These are phyloP conservation scores for Exophiala lecanii-corni DNA, from an alignment of 2,329 filamentous ascomycete species.

Conservation along the genomic window DNA sequence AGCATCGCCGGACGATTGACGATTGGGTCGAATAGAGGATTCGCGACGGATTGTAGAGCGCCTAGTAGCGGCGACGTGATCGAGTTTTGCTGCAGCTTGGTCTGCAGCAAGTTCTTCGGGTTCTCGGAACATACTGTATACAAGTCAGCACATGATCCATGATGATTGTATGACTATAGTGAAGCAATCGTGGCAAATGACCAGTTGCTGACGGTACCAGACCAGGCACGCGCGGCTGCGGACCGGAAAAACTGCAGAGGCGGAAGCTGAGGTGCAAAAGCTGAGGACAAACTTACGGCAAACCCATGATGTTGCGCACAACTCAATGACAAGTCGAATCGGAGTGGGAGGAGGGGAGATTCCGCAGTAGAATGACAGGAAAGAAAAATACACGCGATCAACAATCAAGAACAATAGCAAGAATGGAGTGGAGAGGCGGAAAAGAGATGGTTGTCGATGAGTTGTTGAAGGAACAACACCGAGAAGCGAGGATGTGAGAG, in stretches of 20 bases:
- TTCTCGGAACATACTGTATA: conserved; percentile 50
- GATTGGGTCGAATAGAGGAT: conserved; percentile 30
- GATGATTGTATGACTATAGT: conserved; percentile 8
- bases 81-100: conserved; percentile 44
- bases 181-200: conserved; percentile 10
- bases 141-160: conserved; percentile 11
- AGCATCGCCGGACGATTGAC: conserved; percentile 10
- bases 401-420: conserved; percentile 2
- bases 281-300: conserved; percentile 39
- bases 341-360: conserved; percentile 11
- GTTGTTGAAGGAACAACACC: conserved; percentile 14
- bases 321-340: not conserved
- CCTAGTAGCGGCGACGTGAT: conserved; percentile 45
- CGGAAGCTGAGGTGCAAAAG: conserved; percentile 10
- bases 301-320: conserved; percentile 39
- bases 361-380: conserved; percentile 9
- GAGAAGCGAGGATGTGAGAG: conserved; percentile 21
- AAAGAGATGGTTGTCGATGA: not conserved
- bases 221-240: conserved; percentile 14
- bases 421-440: conserved; percentile 1
- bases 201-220: not conserved
- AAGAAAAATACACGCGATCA: not conserved
- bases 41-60: conserved; percentile 57
- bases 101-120: conserved; percentile 45
- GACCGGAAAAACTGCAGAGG: conserved; percentile 12